phyloP scores from a whole-genome alignment of 2,329 filamentous ascomycete genomes.

The Penicillium hordei region DNA sequence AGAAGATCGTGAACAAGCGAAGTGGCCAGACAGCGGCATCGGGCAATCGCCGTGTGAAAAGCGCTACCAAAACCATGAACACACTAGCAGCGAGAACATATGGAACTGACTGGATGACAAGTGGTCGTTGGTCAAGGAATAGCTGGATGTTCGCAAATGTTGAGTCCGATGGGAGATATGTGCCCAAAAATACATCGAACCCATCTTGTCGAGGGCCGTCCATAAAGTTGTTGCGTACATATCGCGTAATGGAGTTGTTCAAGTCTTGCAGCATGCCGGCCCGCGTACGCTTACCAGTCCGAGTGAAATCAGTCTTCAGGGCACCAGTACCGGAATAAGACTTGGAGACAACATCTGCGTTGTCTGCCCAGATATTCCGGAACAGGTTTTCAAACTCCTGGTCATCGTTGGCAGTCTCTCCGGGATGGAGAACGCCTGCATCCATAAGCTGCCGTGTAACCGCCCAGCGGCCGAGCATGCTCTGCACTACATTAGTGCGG shows the following conservation, averaged over 20 bases:
- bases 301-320: conserved; percentile 96
- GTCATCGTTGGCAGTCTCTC: conserved; percentile 78
- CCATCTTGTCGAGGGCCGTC: conserved; percentile 94
- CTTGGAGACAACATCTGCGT: conserved; percentile 89
- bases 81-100: conserved; percentile 84
- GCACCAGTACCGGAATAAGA: conserved; percentile 95
- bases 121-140: conserved; percentile 80
- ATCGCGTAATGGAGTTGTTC: conserved; percentile 83
- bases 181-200: conserved; percentile 89
- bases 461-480: conserved; percentile 88
- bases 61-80: conserved; percentile 76
- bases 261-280: conserved; percentile 81
- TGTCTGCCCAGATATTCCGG: conserved; percentile 97
- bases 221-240: conserved; percentile 89
- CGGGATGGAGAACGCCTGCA: conserved; percentile 71
- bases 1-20: conserved; percentile 78
- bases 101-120: conserved; percentile 89
- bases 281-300: conserved; percentile 86
- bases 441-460: conserved; percentile 87
- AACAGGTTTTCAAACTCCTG: conserved; percentile 83
- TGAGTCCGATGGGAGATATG: conserved; percentile 72
- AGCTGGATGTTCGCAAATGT: conserved; percentile 70
- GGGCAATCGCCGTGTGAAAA: conserved; percentile 69
- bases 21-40: conserved; percentile 77
- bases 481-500: conserved; percentile 96